Evolutionary conservation across 2,329 filamentous ascomycete genomes (phyloP), one percentile per base, ranked within the genome.

Genomic region (Colletotrichum cordylinicola): DNA sequence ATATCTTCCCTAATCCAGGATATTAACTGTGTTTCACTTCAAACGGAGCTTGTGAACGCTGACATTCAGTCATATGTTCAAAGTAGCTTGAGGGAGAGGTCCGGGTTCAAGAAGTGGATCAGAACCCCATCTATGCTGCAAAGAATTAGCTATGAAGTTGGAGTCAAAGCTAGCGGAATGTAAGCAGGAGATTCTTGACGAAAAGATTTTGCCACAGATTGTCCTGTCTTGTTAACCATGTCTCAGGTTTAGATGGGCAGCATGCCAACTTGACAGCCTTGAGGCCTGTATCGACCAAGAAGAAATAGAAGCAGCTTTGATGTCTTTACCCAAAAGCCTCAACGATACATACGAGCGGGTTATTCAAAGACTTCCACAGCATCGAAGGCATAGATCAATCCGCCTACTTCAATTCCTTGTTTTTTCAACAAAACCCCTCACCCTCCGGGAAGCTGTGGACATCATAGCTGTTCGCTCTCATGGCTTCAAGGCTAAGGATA

Each of bases 401-500:
- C 78, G 79, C 2, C 76, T 82, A 2, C 64, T 79, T 4, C 79
- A 81, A 29, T 82, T 82, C 52, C 72, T 82, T 3, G 48, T 79
- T 2, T 64, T 79, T 48, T 65, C 68, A 1, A n/a, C 78, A 18
- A 29, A 67, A 15, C 78, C 81, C 48, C 33, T 82, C 3, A 72
- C 4, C 12, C 13, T 80, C 1, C 1, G 18, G 4, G 79, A 81
- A 68, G 79, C 79, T 24, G 52, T 74, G 3, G 79, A 82, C 4
- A 56, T 81, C 9, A 70, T 82, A 29, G 81, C 80, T 1, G 79
- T 77, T 12, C 15, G 78, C 7, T 73, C 77, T 7, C 79, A 79
- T 13, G 15, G 37, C 10, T 79, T 81, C 48, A 21, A 79, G 15
- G 39, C 69, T 15, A 16, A 56, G 5, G n/a, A 65, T 29, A 56